Base-by-base conservation (phyloP, 2,329 filamentous ascomycete species). In the Eutypella sp. region DNA sequence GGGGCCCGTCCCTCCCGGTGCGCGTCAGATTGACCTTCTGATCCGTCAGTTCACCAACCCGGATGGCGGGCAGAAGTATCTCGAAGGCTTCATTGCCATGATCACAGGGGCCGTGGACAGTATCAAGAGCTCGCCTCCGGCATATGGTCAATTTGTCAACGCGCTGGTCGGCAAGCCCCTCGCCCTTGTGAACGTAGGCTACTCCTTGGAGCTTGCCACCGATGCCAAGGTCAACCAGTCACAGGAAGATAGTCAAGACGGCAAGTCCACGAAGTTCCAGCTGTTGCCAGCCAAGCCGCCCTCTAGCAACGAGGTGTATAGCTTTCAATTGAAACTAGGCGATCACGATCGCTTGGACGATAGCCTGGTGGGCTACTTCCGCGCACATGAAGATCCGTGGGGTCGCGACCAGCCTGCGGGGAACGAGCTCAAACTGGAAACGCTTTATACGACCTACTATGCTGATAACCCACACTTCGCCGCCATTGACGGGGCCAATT, bases 301-400 rank as follows among this genome's bases (percentile, higher is more conserved):
- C 13, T 40, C 22, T 8, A 41, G 50, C 0, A 36, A n/a, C 4
- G 15, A 29, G 27, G 2, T 2, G 18, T 71, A 71, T 49, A 16
- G 53, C 0, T 68, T 73, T 42, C 58, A 53, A 11, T 34, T 72
- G 13, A 60, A 65, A 24, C 47, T 73, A 0, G 70, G 70, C 2
- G 63, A 72, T 44, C 25, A 37, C 2, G 48, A 62, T 0, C 50
- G 61, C 1, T 42, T 38, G 0, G 66, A 60, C 40, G 70, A 72
- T 47, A 69, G 69, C 0, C 52, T 72, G 0, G 61, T 72, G 0
- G 66, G 67, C 0, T 71, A 68, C 48, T 73, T 70, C 38, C 46
- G n/a, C n/a, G n/a, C n/a, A 61, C 39, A 47, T 50, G 1, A 46
- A n/a, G 0, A 29, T 39, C 3, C 40, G 42, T n/a, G n/a, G n/a